phyloP scores from a whole-genome alignment of 2,329 filamentous ascomycete genomes.

The Scytalidium lignicola region DNA sequence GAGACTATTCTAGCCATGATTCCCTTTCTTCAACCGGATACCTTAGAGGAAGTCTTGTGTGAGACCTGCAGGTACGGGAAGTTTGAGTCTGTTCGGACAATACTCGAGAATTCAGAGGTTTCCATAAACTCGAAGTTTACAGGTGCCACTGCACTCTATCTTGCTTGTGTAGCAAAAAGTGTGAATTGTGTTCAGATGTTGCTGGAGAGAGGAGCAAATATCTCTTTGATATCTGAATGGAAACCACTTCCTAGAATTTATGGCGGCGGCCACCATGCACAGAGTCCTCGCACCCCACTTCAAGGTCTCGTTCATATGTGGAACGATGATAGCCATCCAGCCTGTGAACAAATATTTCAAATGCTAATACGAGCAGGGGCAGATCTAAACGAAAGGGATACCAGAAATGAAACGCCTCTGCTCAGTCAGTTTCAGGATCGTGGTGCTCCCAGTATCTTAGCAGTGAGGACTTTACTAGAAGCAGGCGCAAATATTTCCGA shows the following conservation, averaged over 20 bases:
- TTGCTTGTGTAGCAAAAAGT: slow-evolving; percentile 6
- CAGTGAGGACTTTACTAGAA: slow-evolving; percentile 3
- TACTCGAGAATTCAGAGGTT: slow-evolving; percentile 4
- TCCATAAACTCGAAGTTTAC: slow-evolving; percentile 10
- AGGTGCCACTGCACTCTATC: slow-evolving; percentile 12
- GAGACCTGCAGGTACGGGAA: slow-evolving; percentile 11
- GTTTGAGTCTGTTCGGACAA: slow-evolving; percentile 7
- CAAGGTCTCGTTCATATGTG: slow-evolving; percentile 1
- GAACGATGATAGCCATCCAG: not conserved
- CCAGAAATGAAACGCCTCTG: slow-evolving; percentile 8
- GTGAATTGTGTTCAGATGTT: slow-evolving; percentile 2
- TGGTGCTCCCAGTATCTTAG: not conserved
- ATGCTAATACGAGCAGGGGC: slow-evolving; percentile 16
- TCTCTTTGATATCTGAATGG: not conserved
- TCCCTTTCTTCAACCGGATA: slow-evolving; percentile 8
- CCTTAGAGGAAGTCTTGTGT: slow-evolving; percentile 11
- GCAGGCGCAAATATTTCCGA: slow-evolving; percentile 6
- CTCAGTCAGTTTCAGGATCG: not conserved
- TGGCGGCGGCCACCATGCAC: not conserved
- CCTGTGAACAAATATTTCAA: slow-evolving; percentile 4
- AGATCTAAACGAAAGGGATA: slow-evolving; percentile 9
- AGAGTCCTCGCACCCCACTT: not conserved
- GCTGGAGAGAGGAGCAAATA: not conserved
- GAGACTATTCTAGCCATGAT: slow-evolving; percentile 10
- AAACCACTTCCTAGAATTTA: not conserved